phyloP scores from a whole-genome alignment of 2,329 filamentous ascomycete species.

The Fusarium cicatricum region DNA sequence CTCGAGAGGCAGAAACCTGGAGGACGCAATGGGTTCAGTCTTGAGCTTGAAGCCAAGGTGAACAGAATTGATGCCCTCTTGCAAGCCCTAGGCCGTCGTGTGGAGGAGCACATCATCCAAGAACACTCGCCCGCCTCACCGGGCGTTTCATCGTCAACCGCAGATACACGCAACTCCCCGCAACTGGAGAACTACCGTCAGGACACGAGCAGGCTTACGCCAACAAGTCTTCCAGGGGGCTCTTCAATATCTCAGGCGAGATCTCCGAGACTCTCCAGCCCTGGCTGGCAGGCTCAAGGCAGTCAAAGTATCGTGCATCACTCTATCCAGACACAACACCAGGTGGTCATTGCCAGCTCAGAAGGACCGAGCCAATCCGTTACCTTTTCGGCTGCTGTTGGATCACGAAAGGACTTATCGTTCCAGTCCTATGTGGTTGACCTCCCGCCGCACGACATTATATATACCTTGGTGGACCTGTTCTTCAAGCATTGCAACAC shows the following conservation, averaged over 20 bases:
- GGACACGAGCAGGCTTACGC: slow-evolving; percentile 33
- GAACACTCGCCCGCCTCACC: slow-evolving; percentile 45
- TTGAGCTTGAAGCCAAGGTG: slow-evolving; percentile 65
- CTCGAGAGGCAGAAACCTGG: slow-evolving; percentile 76
- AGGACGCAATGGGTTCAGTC: slow-evolving; percentile 66
- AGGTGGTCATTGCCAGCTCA: background rate
- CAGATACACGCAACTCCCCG: slow-evolving; percentile 46
- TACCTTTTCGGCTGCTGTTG: background rate
- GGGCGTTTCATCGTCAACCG: no score
- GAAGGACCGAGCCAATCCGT: slow-evolving; percentile 6
- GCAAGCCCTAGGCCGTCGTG: slow-evolving; percentile 52
- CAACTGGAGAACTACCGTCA: slow-evolving; percentile 41
- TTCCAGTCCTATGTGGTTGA: slow-evolving; percentile 53
- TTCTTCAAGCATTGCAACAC: slow-evolving; percentile 72
- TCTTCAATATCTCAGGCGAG: slow-evolving; percentile 44
- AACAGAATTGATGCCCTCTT: slow-evolving; percentile 60
- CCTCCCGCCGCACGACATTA: slow-evolving; percentile 66
- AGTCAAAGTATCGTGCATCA: slow-evolving; percentile 37
- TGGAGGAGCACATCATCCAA: slow-evolving; percentile 53
- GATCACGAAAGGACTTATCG: slow-evolving; percentile 37
- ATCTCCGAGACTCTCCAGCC: slow-evolving; percentile 52
- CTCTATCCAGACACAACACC: slow-evolving; percentile 9
- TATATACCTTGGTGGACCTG: slow-evolving; percentile 67
- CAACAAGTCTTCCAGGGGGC: slow-evolving; percentile 27
- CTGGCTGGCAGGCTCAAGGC: slow-evolving; percentile 41